Evolutionary conservation across 331 rosid species (phyloP).

Genomic region (Telfairia occidentalis): DNA sequence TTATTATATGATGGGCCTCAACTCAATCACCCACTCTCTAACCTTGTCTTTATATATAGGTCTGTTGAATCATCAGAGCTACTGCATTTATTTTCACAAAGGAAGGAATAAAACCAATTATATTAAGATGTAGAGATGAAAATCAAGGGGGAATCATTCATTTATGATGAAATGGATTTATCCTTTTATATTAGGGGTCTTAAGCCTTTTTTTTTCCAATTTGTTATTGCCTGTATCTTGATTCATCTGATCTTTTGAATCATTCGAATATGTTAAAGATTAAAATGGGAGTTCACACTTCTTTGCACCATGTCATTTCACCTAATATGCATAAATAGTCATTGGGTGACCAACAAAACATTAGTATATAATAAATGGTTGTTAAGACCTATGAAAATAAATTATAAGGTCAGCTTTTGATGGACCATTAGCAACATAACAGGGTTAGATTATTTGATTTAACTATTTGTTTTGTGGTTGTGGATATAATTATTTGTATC

Average conservation of each 20-base stretch:
- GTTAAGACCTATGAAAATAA: conserved; percentile 1
- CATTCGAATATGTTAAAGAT: not conserved
- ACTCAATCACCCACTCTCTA: not conserved
- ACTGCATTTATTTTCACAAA: not conserved
- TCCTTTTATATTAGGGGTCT: not conserved
- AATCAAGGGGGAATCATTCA: not conserved
- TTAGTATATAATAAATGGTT: conserved; percentile 6
- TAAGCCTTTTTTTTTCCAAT: not conserved
- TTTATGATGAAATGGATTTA: not conserved
- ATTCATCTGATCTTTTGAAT: not conserved
- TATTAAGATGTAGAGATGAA: not conserved
- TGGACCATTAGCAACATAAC: not conserved
- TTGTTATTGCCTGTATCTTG: not conserved
- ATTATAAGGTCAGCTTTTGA: not conserved
- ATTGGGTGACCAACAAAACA: not conserved
- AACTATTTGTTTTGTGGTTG: not conserved
- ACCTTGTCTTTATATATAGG: not conserved
- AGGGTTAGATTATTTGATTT: conserved; percentile 2
- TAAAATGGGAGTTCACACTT: conserved; percentile 1
- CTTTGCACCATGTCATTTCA: not conserved
- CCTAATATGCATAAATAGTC: not conserved
- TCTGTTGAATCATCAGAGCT: not conserved
- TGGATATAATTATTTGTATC: not conserved
- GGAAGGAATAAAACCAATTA: not conserved
- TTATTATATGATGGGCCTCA: not conserved